phyloP scores from a whole-genome alignment of 371 early-diverging fungal species.

The Mucor mucedo region DNA sequence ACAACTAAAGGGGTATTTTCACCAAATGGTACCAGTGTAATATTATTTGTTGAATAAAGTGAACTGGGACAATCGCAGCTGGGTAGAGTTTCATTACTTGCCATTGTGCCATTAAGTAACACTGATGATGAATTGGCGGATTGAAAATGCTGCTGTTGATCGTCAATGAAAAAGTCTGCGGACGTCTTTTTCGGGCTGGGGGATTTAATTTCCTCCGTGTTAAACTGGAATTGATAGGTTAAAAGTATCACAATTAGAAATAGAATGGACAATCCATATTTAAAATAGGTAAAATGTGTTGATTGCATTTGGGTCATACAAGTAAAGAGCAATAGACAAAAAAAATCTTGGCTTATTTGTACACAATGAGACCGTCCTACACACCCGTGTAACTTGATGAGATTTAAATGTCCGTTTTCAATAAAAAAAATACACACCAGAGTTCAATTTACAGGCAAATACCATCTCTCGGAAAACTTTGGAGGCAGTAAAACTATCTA shows the following conservation, averaged over 20 bases:
- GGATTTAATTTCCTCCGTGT: not conserved
- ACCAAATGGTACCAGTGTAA: slow-evolving; percentile 11
- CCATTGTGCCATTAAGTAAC: not conserved
- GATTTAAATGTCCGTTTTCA: too few relatives aligned
- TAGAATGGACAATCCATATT: slow-evolving; percentile 9
- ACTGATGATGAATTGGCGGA: not conserved
- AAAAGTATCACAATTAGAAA: not conserved
- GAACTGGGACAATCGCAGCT: not conserved
- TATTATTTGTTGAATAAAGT: not conserved
- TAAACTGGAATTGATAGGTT: slow-evolving; percentile 1
- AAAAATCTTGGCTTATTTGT: too few relatives aligned
- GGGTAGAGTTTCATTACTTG: not conserved
- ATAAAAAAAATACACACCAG: too few relatives aligned
- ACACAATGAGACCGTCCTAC: too few relatives aligned
- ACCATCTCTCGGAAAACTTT: too few relatives aligned
- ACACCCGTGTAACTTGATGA: too few relatives aligned
- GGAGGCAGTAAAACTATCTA: too few relatives aligned
- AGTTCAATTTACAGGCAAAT: too few relatives aligned
- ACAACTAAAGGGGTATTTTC: slow-evolving; percentile 24
- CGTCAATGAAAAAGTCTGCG: slow-evolving; percentile 20
- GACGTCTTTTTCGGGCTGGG: not conserved
- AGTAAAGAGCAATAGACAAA: not conserved
- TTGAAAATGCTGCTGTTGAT: slow-evolving; percentile 15
- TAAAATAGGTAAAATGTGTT: not conserved
- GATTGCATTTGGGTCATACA: slow-evolving; percentile 2